Conservation (phyloP, 805 yeast species). For the Tetrapisispora taiwanensis region DNA sequence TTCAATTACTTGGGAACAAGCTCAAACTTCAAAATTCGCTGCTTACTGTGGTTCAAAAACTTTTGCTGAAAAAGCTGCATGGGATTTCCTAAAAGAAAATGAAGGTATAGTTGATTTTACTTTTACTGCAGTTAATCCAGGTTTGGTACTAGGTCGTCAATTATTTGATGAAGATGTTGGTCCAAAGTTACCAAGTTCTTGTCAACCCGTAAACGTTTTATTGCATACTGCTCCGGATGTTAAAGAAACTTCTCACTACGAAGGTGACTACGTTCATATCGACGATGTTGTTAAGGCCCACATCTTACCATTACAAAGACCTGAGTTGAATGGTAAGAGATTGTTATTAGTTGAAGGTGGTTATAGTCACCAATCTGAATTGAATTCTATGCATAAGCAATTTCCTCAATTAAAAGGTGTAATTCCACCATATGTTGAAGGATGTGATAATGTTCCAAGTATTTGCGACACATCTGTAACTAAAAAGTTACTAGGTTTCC, state of each 20-base stretch:
- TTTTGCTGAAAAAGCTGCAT: conserved; percentile 51
- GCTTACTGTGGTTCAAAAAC: conserved; percentile 53
- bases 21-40: conserved; percentile 25
- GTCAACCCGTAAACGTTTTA: conserved; percentile 28
- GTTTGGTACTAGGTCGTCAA: conserved; percentile 53
- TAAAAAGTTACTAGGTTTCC: conserved; percentile 3
- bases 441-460: neutral
- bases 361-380: conserved; percentile 21
- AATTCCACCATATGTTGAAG: conserved; percentile 25
- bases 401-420: conserved; percentile 37
- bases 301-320: conserved; percentile 36
- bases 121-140: conserved; percentile 43
- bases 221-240: conserved; percentile 25
- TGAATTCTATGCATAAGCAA: conserved; percentile 28
- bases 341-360: conserved; percentile 20
- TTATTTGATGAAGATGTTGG: conserved; percentile 37
- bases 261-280: conserved; percentile 38
- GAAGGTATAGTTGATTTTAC: conserved; percentile 31
- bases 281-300: conserved; percentile 57
- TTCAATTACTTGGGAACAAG: conserved; percentile 41
- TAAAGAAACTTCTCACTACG: neutral
- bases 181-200: conserved; percentile 35
- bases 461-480: neutral
- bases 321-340: conserved; percentile 28
- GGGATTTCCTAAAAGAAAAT: conserved; percentile 38